Base-by-base conservation (phyloP, 2,329 filamentous ascomycete genomes). In the Epichloe bromicola region DNA sequence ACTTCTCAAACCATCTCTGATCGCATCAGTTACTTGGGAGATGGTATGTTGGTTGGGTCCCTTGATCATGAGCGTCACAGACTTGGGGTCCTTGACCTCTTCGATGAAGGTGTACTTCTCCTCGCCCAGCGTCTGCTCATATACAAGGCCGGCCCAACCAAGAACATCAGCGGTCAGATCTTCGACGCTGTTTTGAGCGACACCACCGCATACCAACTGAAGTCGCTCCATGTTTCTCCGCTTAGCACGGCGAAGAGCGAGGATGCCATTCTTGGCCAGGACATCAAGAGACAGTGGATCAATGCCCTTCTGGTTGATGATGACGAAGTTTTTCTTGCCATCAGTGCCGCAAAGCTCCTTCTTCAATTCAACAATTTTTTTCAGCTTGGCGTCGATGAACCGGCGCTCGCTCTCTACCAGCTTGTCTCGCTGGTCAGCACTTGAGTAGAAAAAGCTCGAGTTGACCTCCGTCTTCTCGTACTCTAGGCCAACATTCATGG, bases 391-490 rank as follows among this genome's bases (percentile, higher is more conserved):
- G 62, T 98, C 93, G 44, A 98, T 89, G 61, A 96, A 96, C 55
- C 87, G 82, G 57, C 93, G 85, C 74, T 98, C 93, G 63, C 88
- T 95, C 74, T 97, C 93, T 11, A 98, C 93, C 40, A 98, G 81
- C 76, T 97, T 98, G 63, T 97, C 93, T 58, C 93, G 82, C 74
- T 98, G 93, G 58, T 96, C 90, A 30, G 93, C 93, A 64, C 84
- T 95, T 37, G 87, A 95, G 74, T 98, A 98, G 78, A 95, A 98
- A 77, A 98, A 98, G 48, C 90, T 83, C 40, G 90, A 96, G 79
- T 98, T 98, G 69, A 98, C 95, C 71, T 98, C 93, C 0, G 90
- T 91, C 76, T 98, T 98, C 71, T 98, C 93, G 68, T 98, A 98
- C 68, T 98, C 93, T 55, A 98, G 74, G 67, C 88, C 94, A 66